phyloP scores from a whole-genome alignment of 208 protist genomes.

The Kentomonas sorsogonicus region DNA sequence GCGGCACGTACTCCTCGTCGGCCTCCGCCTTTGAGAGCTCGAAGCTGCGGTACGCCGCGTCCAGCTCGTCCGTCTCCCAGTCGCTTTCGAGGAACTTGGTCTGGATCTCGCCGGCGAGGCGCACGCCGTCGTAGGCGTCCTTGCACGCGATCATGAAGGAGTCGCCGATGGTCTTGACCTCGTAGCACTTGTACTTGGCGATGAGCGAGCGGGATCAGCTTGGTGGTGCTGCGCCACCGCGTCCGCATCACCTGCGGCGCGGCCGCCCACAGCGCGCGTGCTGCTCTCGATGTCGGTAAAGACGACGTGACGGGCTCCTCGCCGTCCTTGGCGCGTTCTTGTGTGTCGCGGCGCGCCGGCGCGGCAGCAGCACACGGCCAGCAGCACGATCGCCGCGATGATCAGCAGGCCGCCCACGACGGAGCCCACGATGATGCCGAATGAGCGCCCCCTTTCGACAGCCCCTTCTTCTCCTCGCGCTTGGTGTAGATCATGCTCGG shows the following conservation, averaged over 20 bases:
- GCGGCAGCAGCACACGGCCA: conserved; percentile 9
- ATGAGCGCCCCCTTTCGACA: conserved; percentile 19
- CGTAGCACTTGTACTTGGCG: conserved; percentile 59
- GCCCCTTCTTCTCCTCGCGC: not conserved
- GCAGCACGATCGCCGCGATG: conserved; percentile 2
- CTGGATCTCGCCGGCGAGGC: conserved; percentile 49
- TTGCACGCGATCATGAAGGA: conserved; percentile 82
- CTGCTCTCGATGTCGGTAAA: conserved; percentile 82
- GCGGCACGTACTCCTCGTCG: conserved; percentile 15
- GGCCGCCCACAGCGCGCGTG: conserved; percentile 72
- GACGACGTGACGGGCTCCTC: conserved; percentile 45
- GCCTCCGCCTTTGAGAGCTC: conserved; percentile 24
- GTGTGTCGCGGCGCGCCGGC: conserved; percentile 30
- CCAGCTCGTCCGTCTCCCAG: conserved; percentile 44
- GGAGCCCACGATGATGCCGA: conserved; percentile 24
- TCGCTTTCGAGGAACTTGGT: conserved; percentile 36
- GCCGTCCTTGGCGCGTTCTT: conserved; percentile 32
- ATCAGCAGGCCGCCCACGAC: conserved; percentile 7
- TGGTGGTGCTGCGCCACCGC: conserved; percentile 65
- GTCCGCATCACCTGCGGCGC: conserved; percentile 49
- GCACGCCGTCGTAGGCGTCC: conserved; percentile 27
- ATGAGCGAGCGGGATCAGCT: conserved; percentile 53
- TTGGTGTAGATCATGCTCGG: conserved; percentile 30
- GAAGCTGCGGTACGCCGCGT: conserved; percentile 44
- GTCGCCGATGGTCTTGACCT: conserved; percentile 85